Conservation (phyloP, 768 basidiomycete species). For the Trichaptum fuscoviolaceum region DNA sequence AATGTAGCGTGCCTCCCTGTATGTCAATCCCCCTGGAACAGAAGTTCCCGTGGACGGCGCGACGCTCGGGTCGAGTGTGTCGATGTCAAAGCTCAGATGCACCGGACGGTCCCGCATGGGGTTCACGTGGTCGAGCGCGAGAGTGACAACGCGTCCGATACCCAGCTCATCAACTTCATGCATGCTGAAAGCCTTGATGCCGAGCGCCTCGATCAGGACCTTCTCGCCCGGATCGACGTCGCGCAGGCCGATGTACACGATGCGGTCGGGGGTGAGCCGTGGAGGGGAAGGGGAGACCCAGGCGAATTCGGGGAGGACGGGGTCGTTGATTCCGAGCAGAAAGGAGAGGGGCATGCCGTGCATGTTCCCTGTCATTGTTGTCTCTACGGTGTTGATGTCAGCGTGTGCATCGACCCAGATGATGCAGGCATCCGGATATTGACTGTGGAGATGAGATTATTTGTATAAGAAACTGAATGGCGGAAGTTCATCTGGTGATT, state of each 20-base stretch:
- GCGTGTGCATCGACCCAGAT: constrained; percentile 98
- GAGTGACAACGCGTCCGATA: constrained; percentile 91
- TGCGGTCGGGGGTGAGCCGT: constrained; percentile 58
- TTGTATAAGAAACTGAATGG: too few relatives aligned
- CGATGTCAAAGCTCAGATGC: constrained; percentile 95
- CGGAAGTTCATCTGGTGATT: not conserved
- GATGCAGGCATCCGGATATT: constrained; percentile 76
- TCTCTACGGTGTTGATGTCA: constrained; percentile 90
- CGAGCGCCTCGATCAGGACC: constrained; percentile 74
- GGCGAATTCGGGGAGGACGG: constrained; percentile 46
- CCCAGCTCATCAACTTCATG: constrained; percentile 82
- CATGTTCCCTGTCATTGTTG: constrained; percentile 78
- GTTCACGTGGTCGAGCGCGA: constrained; percentile 94
- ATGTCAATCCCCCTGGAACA: constrained; percentile 91
- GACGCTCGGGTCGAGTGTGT: constrained; percentile 88
- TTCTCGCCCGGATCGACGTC: constrained; percentile 91
- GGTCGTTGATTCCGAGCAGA: constrained; percentile 54
- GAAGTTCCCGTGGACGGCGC: constrained; percentile 96
- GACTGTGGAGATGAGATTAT: constrained; percentile 31
- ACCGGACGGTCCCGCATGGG: constrained; percentile 78
- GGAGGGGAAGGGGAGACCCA: constrained; percentile 50
- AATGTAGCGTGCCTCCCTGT: constrained; percentile 98
- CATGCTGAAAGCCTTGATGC: constrained; percentile 90
- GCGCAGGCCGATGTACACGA: constrained; percentile 95
- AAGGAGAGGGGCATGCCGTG: constrained; percentile 99